A percentile compares a stretch with the other conserved stretches of the same genome.
phyloP scores from a whole-genome alignment of 1,284 basidiomycete genomes.

The Ceratobasidium sp. region DNA sequence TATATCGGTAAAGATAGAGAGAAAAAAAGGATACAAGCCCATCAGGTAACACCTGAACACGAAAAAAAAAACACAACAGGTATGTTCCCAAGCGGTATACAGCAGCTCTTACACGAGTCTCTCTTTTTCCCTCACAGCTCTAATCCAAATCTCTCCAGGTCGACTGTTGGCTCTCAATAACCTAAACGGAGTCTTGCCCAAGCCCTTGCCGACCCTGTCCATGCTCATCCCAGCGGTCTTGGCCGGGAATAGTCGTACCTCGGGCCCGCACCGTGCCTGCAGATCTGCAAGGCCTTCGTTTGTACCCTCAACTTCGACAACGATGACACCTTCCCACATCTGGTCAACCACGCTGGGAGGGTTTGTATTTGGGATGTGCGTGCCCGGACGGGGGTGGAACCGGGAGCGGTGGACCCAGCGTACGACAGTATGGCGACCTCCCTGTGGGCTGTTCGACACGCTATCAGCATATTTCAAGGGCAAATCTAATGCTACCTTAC shows the following conservation, averaged over 20 bases:
- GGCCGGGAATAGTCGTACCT: slow-evolving; percentile 64
- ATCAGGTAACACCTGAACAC: background rate
- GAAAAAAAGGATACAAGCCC: background rate
- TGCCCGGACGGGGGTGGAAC: slow-evolving; percentile 65
- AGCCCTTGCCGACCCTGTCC: slow-evolving; percentile 48
- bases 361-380: slow-evolving; percentile 45
- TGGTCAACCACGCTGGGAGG: slow-evolving; percentile 62
- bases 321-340: slow-evolving; percentile 79
- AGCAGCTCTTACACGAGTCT: slow-evolving; percentile 51
- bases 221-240: slow-evolving; percentile 43
- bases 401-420: slow-evolving; percentile 81
- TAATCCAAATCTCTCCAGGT: slow-evolving; percentile 82
- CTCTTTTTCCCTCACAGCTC: slow-evolving; percentile 69
- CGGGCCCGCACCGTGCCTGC: slow-evolving; percentile 67
- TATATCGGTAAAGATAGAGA: background rate
- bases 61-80: background rate
- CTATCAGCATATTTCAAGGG: slow-evolving; percentile 4
- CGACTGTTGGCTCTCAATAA: slow-evolving; percentile 71
- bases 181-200: slow-evolving; percentile 66
- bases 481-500: slow-evolving; percentile 55
- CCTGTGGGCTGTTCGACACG: slow-evolving; percentile 64
- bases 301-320: slow-evolving; percentile 82
- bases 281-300: slow-evolving; percentile 81
- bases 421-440: slow-evolving; percentile 75
- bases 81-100: slow-evolving; percentile 7